phyloP scores from a whole-genome alignment of 192 early-diverging fungal species.

The Coemansia sp. region DNA sequence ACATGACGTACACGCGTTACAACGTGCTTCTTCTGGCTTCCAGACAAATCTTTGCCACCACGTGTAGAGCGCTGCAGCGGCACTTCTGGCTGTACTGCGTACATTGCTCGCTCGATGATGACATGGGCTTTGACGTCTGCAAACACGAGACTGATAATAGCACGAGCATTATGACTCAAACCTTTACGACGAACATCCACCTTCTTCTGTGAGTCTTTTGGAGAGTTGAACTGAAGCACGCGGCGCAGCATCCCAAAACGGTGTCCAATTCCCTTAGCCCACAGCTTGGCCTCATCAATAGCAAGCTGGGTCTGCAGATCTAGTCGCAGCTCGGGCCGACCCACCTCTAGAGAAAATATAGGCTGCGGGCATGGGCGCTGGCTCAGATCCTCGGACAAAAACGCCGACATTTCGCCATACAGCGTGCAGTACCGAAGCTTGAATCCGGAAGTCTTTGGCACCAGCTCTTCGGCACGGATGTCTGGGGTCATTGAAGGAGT shows the following conservation, averaged over 20 bases:
- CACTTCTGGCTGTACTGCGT: constrained; percentile 38
- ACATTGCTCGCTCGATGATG: constrained; percentile 40
- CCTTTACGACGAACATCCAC: not conserved
- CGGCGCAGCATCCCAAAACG: constrained; percentile 26
- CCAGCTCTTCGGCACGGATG: constrained; percentile 42
- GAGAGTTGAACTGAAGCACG: not conserved
- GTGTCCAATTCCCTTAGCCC: constrained; percentile 18
- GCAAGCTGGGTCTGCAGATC: constrained; percentile 46
- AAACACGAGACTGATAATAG: constrained; percentile 38
- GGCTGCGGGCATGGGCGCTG: constrained; percentile 46
- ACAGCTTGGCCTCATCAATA: constrained; percentile 33
- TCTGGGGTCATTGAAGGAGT: constrained; percentile 52
- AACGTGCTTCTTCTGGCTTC: constrained; percentile 11
- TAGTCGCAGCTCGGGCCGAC: constrained; percentile 37
- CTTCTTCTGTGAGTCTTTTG: constrained; percentile 1
- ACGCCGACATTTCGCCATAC: constrained; percentile 53
- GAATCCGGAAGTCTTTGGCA: constrained; percentile 28
- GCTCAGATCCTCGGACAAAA: constrained; percentile 49
- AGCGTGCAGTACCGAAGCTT: constrained; percentile 35
- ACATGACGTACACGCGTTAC: constrained; percentile 35
- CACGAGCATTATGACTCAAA: constrained; percentile 22
- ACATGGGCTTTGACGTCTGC: constrained; percentile 44
- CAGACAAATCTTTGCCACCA: not conserved
- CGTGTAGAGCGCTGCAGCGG: constrained; percentile 1
- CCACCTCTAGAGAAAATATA: constrained; percentile 32